phyloP scores from a whole-genome alignment of 1,284 basidiomycete genomes.

The Ustilago loliicola region DNA sequence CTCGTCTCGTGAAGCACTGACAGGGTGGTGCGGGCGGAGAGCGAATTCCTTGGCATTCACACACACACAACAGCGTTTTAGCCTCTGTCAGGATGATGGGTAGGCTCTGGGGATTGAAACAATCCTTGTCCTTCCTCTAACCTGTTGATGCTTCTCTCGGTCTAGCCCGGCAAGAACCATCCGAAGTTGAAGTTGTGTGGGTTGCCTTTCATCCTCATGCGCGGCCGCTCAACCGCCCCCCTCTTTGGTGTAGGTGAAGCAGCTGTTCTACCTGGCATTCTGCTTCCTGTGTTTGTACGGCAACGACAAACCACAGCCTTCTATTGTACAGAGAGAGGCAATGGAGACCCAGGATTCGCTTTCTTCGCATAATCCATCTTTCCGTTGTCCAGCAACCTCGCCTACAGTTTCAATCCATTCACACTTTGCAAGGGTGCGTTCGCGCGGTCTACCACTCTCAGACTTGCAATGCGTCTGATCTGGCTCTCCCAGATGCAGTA shows the following conservation, averaged over 20 bases:
- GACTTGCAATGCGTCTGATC: background rate
- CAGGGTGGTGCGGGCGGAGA: conserved; percentile 11
- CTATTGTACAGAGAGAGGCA: background rate
- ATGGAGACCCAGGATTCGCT: background rate
- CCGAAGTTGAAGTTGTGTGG: background rate
- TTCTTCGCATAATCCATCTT: conserved; percentile 8
- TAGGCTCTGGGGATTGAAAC: too few relatives aligned
- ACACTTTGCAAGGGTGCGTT: background rate
- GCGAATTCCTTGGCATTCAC: conserved; percentile 10
- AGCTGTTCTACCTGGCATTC: background rate
- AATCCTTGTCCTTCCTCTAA: background rate
- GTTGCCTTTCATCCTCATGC: background rate
- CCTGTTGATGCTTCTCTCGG: background rate
- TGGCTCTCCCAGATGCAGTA: conserved; percentile 13
- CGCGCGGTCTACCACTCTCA: background rate
- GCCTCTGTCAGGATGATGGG: too few relatives aligned
- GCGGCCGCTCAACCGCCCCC: conserved; percentile 8
- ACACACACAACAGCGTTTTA: background rate
- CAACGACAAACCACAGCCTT: conserved; percentile 1
- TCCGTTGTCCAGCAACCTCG: conserved; percentile 29
- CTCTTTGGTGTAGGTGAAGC: background rate
- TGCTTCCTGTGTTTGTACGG: conserved; percentile 15
- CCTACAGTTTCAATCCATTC: background rate
- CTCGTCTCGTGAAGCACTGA: background rate
- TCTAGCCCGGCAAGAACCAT: background rate